Percentiles rank a stretch among this genome's conserved stretches.
These are phyloP conservation scores for Colletotrichum sp. DNA, from an alignment of 2,329 filamentous ascomycete genomes.

Conservation along the genomic window DNA sequence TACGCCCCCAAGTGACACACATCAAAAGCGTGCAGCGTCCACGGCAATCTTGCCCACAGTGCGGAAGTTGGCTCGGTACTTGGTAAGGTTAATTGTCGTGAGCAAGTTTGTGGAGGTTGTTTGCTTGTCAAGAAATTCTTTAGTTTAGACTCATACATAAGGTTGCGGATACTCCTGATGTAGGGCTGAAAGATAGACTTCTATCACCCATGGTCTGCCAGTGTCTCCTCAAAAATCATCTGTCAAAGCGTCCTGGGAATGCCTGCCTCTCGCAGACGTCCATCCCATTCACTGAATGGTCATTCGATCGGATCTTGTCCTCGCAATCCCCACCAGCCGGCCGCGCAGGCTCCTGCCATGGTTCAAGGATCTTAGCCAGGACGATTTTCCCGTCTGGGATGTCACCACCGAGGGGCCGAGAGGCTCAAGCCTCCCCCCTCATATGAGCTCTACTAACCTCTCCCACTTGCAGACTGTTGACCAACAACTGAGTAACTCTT, in stretches of 20 bases:
- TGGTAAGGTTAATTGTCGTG: neutral
- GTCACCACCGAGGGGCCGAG: constrained; percentile 3
- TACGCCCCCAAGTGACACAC: neutral
- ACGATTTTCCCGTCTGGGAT: neutral
- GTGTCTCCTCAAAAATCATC: neutral
- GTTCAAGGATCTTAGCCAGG: neutral
- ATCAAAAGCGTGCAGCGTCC: neutral
- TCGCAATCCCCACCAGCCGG: neutral
- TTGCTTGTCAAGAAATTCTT: neutral
- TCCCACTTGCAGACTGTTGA: neutral
- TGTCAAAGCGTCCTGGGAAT: neutral
- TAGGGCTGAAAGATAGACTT: neutral
- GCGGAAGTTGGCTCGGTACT: neutral
- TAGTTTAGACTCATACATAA: neutral
- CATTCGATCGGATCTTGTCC: neutral
- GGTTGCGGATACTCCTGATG: neutral
- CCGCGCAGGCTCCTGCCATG: neutral
- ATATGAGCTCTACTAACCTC: neutral
- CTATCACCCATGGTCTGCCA: neutral
- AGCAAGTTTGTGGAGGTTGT: neutral
- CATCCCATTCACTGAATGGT: neutral
- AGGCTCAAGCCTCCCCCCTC: neutral
- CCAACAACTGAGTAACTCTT: neutral
- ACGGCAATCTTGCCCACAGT: neutral
- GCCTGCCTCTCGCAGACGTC: neutral